A percentile compares a stretch with the other conserved stretches of the same genome.
These are phyloP conservation scores for Saccharum hybrid DNA, from an alignment of 202 grass and related monocot genomes.

Conservation along the genomic window DNA sequence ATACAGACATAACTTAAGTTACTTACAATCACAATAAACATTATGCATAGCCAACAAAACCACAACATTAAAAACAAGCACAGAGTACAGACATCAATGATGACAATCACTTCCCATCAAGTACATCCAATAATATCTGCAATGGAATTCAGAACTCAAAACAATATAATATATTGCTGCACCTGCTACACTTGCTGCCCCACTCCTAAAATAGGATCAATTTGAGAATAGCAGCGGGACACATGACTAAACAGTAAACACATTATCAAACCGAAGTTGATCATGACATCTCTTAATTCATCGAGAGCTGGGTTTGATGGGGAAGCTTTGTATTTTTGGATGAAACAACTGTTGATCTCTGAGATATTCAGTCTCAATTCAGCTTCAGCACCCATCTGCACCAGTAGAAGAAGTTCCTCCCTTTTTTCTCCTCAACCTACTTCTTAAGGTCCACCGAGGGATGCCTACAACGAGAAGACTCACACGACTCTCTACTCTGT, in stretches of 20 bases:
- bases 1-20: neutral
- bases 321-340: neutral
- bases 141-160: neutral
- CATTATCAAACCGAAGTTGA: neutral
- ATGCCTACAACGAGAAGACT: neutral
- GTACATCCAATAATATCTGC: neutral
- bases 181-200: neutral
- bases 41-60: neutral
- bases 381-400: constrained; percentile 13
- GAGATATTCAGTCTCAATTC: neutral
- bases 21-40: neutral
- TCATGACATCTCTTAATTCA: neutral
- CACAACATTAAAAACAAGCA: neutral
- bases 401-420: neutral
- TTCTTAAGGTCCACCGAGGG: neutral
- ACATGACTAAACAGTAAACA: constrained; percentile 19
- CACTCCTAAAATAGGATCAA: neutral
- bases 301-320: neutral
- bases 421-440: neutral
- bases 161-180: neutral
- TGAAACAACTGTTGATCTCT: neutral
- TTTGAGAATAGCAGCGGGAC: neutral
- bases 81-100: constrained; percentile 4
- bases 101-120: constrained; percentile 1
- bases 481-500: neutral